Evolutionary conservation across 2,329 filamentous ascomycete species (phyloP).

Genomic region (Talaromyces piceae): DNA sequence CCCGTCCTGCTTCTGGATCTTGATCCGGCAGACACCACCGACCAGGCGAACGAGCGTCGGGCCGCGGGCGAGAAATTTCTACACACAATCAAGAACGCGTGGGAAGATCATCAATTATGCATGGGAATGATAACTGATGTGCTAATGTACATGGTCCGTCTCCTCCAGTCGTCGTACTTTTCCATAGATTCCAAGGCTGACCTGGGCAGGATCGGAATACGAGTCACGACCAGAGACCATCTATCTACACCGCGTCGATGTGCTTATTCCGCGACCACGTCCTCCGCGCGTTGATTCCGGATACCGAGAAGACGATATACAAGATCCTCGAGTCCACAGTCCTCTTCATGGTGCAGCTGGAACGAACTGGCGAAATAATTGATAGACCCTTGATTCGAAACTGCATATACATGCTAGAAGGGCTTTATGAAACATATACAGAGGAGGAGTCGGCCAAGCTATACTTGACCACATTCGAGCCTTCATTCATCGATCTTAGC

Average conservation of each 20-base stretch:
- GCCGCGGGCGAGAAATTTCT: conserved; percentile 78
- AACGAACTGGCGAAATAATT: conserved; percentile 81
- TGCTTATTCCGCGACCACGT: conserved; percentile 83
- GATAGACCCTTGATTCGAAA: conserved; percentile 75
- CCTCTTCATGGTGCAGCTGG: conserved; percentile 86
- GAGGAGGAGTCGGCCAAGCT: conserved; percentile 74
- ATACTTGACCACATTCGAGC: conserved; percentile 78
- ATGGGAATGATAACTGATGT: conserved; percentile 98
- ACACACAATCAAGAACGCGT: conserved; percentile 64
- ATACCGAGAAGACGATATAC: conserved; percentile 49
- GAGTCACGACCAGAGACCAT: conserved; percentile 63
- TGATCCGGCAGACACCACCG: conserved; percentile 41
- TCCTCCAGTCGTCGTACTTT: conserved; percentile 1
- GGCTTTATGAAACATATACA: conserved; percentile 71
- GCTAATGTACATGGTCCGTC: conserved; percentile 78
- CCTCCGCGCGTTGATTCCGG: conserved; percentile 52
- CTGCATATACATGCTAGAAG: conserved; percentile 83
- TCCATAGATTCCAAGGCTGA: background rate
- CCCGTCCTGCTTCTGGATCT: conserved; percentile 56
- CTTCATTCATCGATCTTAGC: conserved; percentile 65
- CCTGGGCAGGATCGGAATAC: conserved; percentile 65
- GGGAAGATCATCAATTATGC: conserved; percentile 82
- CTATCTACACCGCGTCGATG: conserved; percentile 79
- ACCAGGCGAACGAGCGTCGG: conserved; percentile 66
- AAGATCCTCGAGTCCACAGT: conserved; percentile 73